Base-by-base conservation (phyloP, 495 filamentous ascomycete species). In the Xylaria acuta region DNA sequence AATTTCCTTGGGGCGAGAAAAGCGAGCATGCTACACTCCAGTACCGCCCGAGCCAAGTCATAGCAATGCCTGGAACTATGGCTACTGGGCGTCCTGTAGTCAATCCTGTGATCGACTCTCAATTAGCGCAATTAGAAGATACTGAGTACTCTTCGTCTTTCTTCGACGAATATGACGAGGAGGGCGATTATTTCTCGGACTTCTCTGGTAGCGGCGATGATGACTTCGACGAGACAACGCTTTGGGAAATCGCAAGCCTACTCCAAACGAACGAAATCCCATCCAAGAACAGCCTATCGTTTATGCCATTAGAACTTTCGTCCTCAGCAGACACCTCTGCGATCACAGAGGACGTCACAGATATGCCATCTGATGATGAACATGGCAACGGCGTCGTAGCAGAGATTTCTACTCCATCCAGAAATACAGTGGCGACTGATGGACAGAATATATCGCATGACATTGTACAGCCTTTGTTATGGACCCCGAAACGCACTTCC, bases 241-340 rank as follows among this genome's bases (percentile, higher is more conserved):
- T 89, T 38, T 88, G 86, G 86, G 86, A 88, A 74, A 89, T 89
- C 79, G 86, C 87, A 72, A 86, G 80, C 73, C 76, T 89, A 5
- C 79, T 88, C 8, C 82, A 85, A 67, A 76, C 84, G 20, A 81
- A 83, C 36, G 74, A 80, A 14, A 69, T 86, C 27, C 84, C 86
- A 4, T 85, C 84, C 4, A 83, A 80, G 69, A 74, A 84, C 41
- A 87, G 82, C 75, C 74, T 87, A 20, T 71, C 86, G 30, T 82
- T 78, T 27, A 70, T 74, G 11, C 30, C 75, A 27, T 54, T 45
- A 5, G 63, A 77, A 22, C 71, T 45, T 32, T 77, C 79, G 1
- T 12, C 36, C 27, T 51, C 67, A 9, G 40, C 14, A 25, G 36
- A 65, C 22, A 38, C 73, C 41, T 74, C 69, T 25, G 63, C 67